phyloP scores from a whole-genome alignment of 176 grass and related monocot genomes.

The Oryza glaberrima region DNA sequence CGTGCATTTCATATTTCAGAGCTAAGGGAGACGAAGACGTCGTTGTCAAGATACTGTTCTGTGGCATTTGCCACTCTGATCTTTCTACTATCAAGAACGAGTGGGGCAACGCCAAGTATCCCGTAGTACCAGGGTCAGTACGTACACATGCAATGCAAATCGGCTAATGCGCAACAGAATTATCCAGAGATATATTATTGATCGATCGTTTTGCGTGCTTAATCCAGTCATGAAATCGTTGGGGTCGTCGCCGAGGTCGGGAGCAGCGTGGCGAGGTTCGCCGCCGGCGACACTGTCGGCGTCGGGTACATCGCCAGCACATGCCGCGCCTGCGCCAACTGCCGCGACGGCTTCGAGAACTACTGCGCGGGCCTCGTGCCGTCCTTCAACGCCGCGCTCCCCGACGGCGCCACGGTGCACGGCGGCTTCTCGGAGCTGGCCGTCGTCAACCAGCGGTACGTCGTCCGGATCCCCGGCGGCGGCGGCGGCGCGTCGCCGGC shows the following conservation, averaged over 20 bases:
- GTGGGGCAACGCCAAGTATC: constrained; percentile 42
- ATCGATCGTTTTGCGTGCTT: not conserved
- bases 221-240: constrained; percentile 53
- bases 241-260: constrained; percentile 50
- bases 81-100: constrained; percentile 44
- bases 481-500: not conserved
- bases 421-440: constrained; percentile 47
- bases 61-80: constrained; percentile 45
- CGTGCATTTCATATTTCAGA: constrained; percentile 2
- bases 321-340: constrained; percentile 49
- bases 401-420: constrained; percentile 43
- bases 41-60: constrained; percentile 39
- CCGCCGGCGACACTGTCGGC: constrained; percentile 49
- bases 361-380: constrained; percentile 38
- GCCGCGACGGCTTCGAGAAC: constrained; percentile 35
- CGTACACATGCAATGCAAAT: not conserved
- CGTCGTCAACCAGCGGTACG: constrained; percentile 49
- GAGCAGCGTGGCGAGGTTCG: constrained; percentile 35
- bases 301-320: constrained; percentile 46
- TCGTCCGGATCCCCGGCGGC: constrained; percentile 43
- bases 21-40: constrained; percentile 2
- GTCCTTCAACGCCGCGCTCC: constrained; percentile 49
- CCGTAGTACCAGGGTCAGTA: constrained; percentile 39
- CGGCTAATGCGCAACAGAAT: not conserved
- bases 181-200: not conserved